These are phyloP conservation scores for Glycyrrhiza uralensis DNA, from an alignment of 306 rosid species.

Conservation along the genomic window DNA sequence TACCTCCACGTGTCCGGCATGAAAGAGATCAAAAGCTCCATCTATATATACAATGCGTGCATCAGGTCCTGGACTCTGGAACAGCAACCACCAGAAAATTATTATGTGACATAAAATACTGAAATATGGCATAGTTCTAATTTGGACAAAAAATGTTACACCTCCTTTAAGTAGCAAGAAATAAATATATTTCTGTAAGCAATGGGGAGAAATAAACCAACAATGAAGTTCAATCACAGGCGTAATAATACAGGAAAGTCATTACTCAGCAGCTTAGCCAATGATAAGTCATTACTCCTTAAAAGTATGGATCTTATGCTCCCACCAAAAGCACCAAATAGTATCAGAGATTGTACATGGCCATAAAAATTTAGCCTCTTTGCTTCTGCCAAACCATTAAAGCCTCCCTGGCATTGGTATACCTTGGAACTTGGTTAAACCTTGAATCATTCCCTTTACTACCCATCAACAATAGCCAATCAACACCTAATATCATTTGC, in stretches of 20 bases:
- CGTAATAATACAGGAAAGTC: too few relatives aligned
- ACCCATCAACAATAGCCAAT: conserved; percentile 1
- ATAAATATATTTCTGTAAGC: neutral
- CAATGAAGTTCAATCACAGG: neutral
- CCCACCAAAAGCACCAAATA: too few relatives aligned
- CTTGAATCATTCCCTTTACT: neutral
- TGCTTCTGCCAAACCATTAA: too few relatives aligned
- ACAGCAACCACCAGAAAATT: conserved; percentile 17
- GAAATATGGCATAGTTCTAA: neutral
- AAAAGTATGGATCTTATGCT: too few relatives aligned
- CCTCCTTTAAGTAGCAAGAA: neutral
- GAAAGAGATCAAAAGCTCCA: conserved; percentile 99
- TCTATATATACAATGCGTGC: conserved; percentile 93
- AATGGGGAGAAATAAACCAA: conserved; percentile 13
- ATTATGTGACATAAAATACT: neutral
- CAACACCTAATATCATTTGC: neutral
- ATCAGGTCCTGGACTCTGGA: conserved; percentile 92
- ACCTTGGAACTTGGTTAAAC: neutral
- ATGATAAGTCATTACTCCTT: too few relatives aligned
- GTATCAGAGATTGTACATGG: too few relatives aligned
- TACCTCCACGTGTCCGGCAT: conserved; percentile 98
- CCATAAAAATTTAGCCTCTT: too few relatives aligned
- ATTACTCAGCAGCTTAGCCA: too few relatives aligned
- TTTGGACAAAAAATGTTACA: neutral
- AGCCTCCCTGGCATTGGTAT: neutral